phyloP scores from a whole-genome alignment of 2,329 filamentous ascomycete genomes.

The Ophiostoma populinum region DNA sequence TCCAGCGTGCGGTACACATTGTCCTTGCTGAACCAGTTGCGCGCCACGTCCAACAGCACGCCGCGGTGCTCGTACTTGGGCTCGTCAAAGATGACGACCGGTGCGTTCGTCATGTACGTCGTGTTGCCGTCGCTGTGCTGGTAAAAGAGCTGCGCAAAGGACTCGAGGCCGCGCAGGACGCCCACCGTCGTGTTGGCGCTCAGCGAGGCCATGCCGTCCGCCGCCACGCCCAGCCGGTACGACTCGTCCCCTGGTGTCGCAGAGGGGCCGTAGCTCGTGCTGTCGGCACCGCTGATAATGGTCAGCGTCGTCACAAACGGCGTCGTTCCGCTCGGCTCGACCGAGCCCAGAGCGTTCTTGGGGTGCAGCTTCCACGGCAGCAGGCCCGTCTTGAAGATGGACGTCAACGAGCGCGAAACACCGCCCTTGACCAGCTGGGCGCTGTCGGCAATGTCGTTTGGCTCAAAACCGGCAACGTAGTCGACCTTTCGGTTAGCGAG shows the following conservation, averaged over 20 bases:
- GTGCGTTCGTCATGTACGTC: constrained; percentile 54
- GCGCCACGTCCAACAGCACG: constrained; percentile 59
- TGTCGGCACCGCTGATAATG: constrained; percentile 9
- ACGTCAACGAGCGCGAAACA: constrained; percentile 40
- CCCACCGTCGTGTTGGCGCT: constrained; percentile 49
- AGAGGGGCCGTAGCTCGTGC: no score
- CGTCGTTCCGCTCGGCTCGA: constrained; percentile 43
- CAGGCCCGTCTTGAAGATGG: constrained; percentile 50
- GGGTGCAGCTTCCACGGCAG: constrained; percentile 65
- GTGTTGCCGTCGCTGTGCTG: constrained; percentile 38
- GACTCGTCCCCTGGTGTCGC: constrained; percentile 44
- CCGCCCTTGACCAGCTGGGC: constrained; percentile 37
- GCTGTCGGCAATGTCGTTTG: constrained; percentile 25
- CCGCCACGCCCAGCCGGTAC: constrained; percentile 47
- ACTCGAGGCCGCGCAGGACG: constrained; percentile 54
- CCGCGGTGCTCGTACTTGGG: constrained; percentile 66
- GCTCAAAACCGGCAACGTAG: constrained; percentile 28
- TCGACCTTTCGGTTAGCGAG: constrained; percentile 23
- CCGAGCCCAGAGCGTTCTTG: constrained; percentile 36
- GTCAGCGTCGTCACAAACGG: constrained; percentile 47
- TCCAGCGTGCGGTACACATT: constrained; percentile 65
- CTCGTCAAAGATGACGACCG: constrained; percentile 52
- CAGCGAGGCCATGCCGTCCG: constrained; percentile 42
- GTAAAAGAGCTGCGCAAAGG: constrained; percentile 68
- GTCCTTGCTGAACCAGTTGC: no score